Base-by-base conservation (phyloP, 1,139 yeast species). In the Pichia sp. region DNA sequence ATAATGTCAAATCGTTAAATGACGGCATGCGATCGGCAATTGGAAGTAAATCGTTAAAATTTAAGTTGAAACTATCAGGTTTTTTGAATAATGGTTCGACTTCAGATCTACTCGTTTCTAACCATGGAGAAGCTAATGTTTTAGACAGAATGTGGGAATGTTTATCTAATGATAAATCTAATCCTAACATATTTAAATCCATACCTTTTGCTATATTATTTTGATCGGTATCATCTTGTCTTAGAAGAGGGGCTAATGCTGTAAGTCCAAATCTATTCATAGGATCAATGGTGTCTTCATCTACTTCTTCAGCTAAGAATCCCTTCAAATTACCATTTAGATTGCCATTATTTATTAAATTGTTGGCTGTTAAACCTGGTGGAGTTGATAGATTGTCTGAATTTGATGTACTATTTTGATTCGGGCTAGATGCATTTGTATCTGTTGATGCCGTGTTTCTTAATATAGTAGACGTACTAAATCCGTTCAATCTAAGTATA, bases 91-190 rank as follows among this genome's bases (percentile, higher is more conserved):
- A 72, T 3, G 98, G 98, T 53, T 87, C 95, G n/a, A 89, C 95
- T 52, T 84, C 89, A 43, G 88, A 80, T 54, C 93, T 71, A 11
- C 94, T 78, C 1, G 96, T 85, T 58, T 89, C 97, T 29, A 85
- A 71, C 97, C 97, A 91, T 11, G 97, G 97, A 11, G 95, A 82
- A 22, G 94, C 80, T 56, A 89, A 77, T n/a, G 79, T 77, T 52
- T 74, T 74, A 37, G 89, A 71, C 26, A 88, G 68, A 46, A 76
- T 69, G 15, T 70, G 66, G 32, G 66, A 64, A 14, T 54, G 59
- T 16, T 59, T 61, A 14, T 60, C 53, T 7, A 58, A 57, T 9
- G 67, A 62, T 51, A 83, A 69, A 54, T 85, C 84, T 37, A 87
- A 66, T 15, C 93, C 94, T 32, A 85, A 66, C 51, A 82, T 76